Base-by-base conservation (phyloP, 768 basidiomycete species). In the Chlorophyllum brunneum region DNA sequence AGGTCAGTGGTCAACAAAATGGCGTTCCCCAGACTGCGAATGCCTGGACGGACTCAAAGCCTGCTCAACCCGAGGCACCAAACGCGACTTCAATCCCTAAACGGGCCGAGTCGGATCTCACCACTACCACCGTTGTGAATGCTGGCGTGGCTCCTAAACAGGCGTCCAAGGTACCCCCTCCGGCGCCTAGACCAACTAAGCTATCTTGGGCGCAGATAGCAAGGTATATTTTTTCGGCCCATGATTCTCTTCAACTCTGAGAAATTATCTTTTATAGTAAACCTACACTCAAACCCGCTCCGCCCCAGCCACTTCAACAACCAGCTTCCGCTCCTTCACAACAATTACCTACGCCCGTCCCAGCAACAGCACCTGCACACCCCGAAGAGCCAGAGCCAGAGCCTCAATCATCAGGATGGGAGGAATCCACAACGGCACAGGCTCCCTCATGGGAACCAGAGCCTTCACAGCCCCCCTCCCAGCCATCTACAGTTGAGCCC, bases 131-230 rank as follows among this genome's bases (percentile, higher is more conserved):
- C n/a, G 55, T 64, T 18, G 63, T 62, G 29, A 38, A 58, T 29
- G 57, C 51, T 30, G 46, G 45, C 44, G 37, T 54, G 10, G 61
- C 66, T 16, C 63, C 55, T 57, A 76, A 68, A 57, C 66, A 60
- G 51, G 58, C 67, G 33, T 62, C 69, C 11, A 87, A 83, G 69
- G 73, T 79, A 11, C 86, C 87, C 34, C 81, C 79, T 9, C 86
- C 88, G 37, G 81, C 85, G 24, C 86, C 80, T 10, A 82, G 86
- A 10, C 45, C 45, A 46, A 15, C 39, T 6, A 89, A 90, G 71
- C 67, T 88, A 54, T 91, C 90, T 30, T 92, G 89, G 89, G 90
- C 90, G 6, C 86, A 92, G 61, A 76, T 92, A 63, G 89, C 90
- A 56, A 76, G 84, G 88, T 86, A 62, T 5, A 77, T 69, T 51